Percentiles rank a stretch among this genome's conserved stretches.
phyloP scores from a whole-genome alignment of 441 rosid genomes.

The Populus trichocarpa region DNA sequence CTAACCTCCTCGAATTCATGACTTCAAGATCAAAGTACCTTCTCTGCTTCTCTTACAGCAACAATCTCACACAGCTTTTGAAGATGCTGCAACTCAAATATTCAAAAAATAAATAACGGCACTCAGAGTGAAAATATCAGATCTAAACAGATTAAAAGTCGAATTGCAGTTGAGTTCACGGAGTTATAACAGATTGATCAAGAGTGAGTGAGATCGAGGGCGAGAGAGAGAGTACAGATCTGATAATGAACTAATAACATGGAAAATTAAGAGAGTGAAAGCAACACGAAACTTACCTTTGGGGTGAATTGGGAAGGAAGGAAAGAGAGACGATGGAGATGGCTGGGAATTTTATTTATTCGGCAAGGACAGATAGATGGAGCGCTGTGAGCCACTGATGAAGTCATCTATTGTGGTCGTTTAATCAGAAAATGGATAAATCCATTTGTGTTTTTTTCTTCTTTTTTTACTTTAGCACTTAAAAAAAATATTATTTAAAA shows the following conservation, averaged over 20 bases:
- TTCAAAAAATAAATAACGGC: not conserved
- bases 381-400: not conserved
- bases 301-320: not conserved
- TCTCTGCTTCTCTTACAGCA: not conserved
- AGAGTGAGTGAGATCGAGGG: not conserved
- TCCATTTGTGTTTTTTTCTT: not conserved
- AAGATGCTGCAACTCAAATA: not conserved
- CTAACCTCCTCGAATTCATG: slow-evolving; percentile 56
- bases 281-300: not conserved
- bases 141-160: not conserved
- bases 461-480: too few species aligned
- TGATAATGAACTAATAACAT: not conserved
- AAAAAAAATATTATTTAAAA: too few species aligned
- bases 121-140: not conserved
- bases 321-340: not conserved
- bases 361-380: not conserved
- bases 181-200: not conserved
- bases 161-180: not conserved
- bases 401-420: not conserved
- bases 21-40: not conserved
- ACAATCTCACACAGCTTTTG: not conserved
- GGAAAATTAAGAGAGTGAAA: not conserved
- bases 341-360: not conserved
- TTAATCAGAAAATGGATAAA: not conserved
- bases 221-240: not conserved